Percentiles rank a stretch among this genome's conserved stretches.
Evolutionary conservation across 176 grass and related monocot species (phyloP).

Genomic region (Aegilops longissima): DNA sequence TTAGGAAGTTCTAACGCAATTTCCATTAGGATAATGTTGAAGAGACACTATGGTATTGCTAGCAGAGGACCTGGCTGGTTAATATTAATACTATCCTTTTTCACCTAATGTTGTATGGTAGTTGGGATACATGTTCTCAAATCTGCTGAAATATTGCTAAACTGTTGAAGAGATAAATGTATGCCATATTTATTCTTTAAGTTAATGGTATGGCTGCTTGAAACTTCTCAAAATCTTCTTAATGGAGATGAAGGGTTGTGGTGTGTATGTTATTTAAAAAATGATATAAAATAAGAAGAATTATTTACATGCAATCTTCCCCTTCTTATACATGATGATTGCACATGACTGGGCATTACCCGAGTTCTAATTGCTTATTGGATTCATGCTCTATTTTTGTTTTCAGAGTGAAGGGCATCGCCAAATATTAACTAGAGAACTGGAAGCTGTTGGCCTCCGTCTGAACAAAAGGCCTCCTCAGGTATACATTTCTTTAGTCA

Average conservation of each 20-base stretch:
- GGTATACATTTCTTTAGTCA: constrained; percentile 42
- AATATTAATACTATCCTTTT: not conserved
- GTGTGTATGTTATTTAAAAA: not conserved
- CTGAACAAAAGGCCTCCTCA: constrained; percentile 97
- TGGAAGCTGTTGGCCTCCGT: constrained; percentile 94
- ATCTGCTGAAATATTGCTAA: not conserved
- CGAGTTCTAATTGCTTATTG: constrained; percentile 22
- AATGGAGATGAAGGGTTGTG: not conserved
- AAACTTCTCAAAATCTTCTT: constrained; percentile 17
- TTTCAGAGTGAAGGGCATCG: constrained; percentile 95
- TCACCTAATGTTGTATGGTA: not conserved
- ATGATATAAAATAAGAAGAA: not conserved
- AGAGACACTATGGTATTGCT: not conserved
- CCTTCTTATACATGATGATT: constrained; percentile 3
- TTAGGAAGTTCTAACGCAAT: not conserved
- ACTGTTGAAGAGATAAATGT: not conserved
- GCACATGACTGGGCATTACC: not conserved
- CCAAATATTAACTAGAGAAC: constrained; percentile 93
- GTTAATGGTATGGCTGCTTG: not conserved
- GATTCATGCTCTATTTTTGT: constrained; percentile 35
- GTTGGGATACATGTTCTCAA: not conserved
- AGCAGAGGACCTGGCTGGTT: not conserved
- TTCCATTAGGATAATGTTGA: not conserved
- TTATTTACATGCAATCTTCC: not conserved
- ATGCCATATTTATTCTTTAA: not conserved